These are phyloP conservation scores for Monosporascus sp. DNA, from an alignment of 2,329 filamentous ascomycete genomes.

Conservation along the genomic window DNA sequence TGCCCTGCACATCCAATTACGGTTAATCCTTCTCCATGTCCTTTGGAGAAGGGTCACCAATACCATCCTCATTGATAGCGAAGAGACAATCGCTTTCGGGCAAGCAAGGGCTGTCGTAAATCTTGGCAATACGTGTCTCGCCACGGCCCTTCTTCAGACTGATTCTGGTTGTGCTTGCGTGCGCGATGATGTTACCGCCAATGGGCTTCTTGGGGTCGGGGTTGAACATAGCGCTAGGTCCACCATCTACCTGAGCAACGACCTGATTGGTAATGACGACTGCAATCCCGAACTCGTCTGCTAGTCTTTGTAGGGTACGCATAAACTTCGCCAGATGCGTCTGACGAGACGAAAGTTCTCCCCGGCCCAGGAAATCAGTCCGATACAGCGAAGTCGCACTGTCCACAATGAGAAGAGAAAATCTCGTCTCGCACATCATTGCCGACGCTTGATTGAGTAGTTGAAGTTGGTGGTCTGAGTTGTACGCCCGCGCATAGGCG, in stretches of 20 bases:
- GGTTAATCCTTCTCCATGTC: conserved; percentile 70
- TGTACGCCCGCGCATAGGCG: conserved; percentile 95
- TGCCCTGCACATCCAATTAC: background rate
- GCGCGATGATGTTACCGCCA: conserved; percentile 97
- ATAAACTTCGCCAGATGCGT: conserved; percentile 85
- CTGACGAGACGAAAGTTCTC: conserved; percentile 90
- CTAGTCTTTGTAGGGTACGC: conserved; percentile 73
- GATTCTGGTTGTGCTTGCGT: conserved; percentile 90
- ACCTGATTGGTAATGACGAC: conserved; percentile 99
- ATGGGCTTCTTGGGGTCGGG: conserved; percentile 99
- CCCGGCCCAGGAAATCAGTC: conserved; percentile 94
- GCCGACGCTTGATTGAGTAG: conserved; percentile 89
- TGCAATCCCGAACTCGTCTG: conserved; percentile 86
- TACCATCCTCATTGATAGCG: conserved; percentile 94
- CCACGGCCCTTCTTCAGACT: conserved; percentile 93
- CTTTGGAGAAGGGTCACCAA: conserved; percentile 92
- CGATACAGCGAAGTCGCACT: conserved; percentile 93
- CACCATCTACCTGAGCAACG: conserved; percentile 95
- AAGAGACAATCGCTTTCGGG: conserved; percentile 96
- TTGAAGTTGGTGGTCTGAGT: conserved; percentile 95
- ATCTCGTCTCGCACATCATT: conserved; percentile 99
- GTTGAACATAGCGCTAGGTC: conserved; percentile 96
- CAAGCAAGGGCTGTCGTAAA: conserved; percentile 95
- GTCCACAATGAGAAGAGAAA: conserved; percentile 92
- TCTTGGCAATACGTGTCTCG: conserved; percentile 97